Base-by-base conservation (phyloP, 768 basidiomycete genomes). In the Neoboletus magnificus region DNA sequence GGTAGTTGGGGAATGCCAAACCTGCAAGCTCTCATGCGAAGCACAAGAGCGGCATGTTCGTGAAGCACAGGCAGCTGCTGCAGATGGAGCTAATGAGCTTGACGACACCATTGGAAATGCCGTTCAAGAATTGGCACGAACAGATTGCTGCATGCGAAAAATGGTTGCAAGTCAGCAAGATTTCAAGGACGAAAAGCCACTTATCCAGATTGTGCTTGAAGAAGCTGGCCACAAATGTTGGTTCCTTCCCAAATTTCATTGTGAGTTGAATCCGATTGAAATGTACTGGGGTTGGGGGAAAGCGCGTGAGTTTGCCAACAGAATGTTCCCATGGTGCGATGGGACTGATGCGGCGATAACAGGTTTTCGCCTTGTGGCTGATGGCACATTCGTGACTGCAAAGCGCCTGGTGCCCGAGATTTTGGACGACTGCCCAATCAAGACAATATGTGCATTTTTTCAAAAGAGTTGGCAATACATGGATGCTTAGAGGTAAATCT, bases 191-290 rank as follows among this genome's bases (percentile, higher is more conserved):
- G 60, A 69, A 41, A 15, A 29, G 30, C 64, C 62, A 20, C 58
- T 68, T 57, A 54, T 73, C 12, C 55, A 65, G 52, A 27, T 22
- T 0, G 10, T 60, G 2, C 66, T 69, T 47, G 58, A 59, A 37
- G 43, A 44, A 1, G 52, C 61, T 12, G 71, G 72, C 0, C 68
- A 73, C 47, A 16, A 51, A 20, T 69, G 67, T 23, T 56, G 69
- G 5, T 74, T 76, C 48, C 53, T 70, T n/a, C n/a, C n/a, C n/a
- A n/a, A n/a, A n/a, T n/a, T n/a, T n/a, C n/a, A n/a, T n/a, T n/a
- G n/a, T n/a, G n/a, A 54, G 23, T 13, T 57, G 13, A 57, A 57
- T 48, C 46, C 29, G 0, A 57, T 57, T 0, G 22, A 57, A 20
- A 50, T 56, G 55, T 46, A 47, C n/a, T 52, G 51, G 51, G 42